Conservation (phyloP, 106 monocot species). For the Allium cepa region DNA sequence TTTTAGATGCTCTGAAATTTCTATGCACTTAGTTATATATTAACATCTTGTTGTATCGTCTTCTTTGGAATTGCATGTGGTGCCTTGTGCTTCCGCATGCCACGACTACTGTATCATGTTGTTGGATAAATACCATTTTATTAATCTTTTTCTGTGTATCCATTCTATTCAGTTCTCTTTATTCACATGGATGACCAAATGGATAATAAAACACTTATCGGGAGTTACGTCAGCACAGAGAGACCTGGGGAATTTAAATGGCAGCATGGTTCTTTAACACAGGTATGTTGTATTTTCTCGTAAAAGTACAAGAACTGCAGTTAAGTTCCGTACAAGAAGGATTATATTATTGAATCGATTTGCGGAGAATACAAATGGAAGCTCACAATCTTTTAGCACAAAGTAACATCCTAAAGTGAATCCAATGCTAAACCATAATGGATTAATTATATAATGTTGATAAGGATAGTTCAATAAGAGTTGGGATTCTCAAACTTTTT, state of each 20-base stretch:
- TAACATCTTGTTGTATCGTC: too few relatives aligned
- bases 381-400: too few relatives aligned
- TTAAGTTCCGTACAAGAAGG: too few relatives aligned
- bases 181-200: constrained; percentile 98
- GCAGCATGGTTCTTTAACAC: constrained; percentile 92
- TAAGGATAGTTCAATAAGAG: too few relatives aligned
- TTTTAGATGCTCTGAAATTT: background rate
- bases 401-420: too few relatives aligned
- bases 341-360: too few relatives aligned
- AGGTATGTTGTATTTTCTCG: constrained; percentile 38
- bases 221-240: constrained; percentile 85
- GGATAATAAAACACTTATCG: constrained; percentile 85
- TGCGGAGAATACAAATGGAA: too few relatives aligned
- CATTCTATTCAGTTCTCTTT: constrained; percentile 53
- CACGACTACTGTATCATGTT: too few relatives aligned
- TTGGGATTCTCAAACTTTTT: background rate
- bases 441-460: too few relatives aligned
- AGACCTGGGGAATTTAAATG: constrained; percentile 93
- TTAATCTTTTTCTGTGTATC: background rate
- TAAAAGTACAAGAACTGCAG: background rate
- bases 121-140: background rate
- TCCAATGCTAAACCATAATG: too few relatives aligned
- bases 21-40: background rate
- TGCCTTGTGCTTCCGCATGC: too few relatives aligned
- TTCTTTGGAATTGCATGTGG: too few relatives aligned